Base-by-base conservation (phyloP, 164 flowering plant species). In the Vitis riparia region DNA sequence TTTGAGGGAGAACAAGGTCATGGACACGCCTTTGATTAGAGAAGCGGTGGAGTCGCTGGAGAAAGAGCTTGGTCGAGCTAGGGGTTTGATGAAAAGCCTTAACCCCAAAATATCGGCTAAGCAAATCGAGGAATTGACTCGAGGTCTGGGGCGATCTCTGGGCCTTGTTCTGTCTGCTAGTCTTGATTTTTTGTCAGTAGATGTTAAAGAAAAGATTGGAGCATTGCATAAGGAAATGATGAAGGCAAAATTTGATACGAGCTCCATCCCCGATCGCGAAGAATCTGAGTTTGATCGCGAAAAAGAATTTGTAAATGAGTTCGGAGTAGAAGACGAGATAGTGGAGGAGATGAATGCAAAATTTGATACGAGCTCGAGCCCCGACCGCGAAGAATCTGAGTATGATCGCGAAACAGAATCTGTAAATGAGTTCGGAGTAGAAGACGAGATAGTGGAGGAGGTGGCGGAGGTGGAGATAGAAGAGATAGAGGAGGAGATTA, bases 121-220 rank as follows among this genome's bases (percentile, higher is more conserved):
- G 27, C 72, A 72, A 29, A 68, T 88, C 0, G 84, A 89, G 69
- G 71, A 70, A 5, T 30, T 79, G 19, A 72, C 68, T 2, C 87
- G 79, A 29, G 86, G 78, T 58, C 74, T 88, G 8, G 97, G 91
- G 11, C 69, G 90, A 50, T 86, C 91, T 9, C 70, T 90, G 66
- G 93, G 92, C 50, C 85, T 88, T 12, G 76, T 88, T 61, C 75
- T 87, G 0, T 69, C 87, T 66, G 76, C 90, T 1, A 32, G 79
- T 63, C 70, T 68, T 37, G 85, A 84, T 11, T 32, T 32, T 32
- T 69, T 80, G 15, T 62, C 85, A 2, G 29, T 68, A 2, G 81
- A 75, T 10, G 68, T 83, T 58, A 87, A 78, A 68, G 74, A 80
- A 23, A 80, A 77, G 73, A 81, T 89, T 53, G 71, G 62, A 5